Conservation (phyloP, 2,329 filamentous ascomycete genomes). For the Arthrobotrys sinensis region DNA sequence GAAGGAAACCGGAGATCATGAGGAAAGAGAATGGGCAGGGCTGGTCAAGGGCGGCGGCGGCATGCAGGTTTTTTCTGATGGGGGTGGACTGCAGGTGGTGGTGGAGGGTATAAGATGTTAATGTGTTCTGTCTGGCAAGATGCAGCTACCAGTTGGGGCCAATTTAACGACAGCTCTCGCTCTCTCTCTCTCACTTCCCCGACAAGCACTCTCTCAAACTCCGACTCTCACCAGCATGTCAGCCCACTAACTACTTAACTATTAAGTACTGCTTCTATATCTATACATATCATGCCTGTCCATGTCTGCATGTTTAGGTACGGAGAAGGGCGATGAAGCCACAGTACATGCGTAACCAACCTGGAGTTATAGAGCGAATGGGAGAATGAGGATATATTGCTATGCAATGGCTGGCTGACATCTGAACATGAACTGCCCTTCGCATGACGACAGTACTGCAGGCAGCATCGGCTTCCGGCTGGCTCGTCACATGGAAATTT, state of each 20-base stretch:
- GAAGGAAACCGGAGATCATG: slow-evolving; percentile 38
- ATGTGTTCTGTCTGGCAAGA: neutral
- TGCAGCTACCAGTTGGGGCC: slow-evolving; percentile 44
- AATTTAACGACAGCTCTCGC: slow-evolving; percentile 31
- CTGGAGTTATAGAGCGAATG: neutral
- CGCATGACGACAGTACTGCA: slow-evolving; percentile 40
- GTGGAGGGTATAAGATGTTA: slow-evolving; percentile 20
- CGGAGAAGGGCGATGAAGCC: neutral
- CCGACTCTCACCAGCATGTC: slow-evolving; percentile 10
- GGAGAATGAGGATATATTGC: too few relatives aligned
- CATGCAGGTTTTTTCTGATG: slow-evolving; percentile 47
- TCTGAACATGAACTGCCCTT: slow-evolving; percentile 26
- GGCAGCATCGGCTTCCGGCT: slow-evolving; percentile 27
- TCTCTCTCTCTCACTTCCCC: neutral
- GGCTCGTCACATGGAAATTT: slow-evolving; percentile 38
- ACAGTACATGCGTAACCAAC: neutral
- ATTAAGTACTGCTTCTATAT: neutral
- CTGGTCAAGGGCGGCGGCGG: slow-evolving; percentile 35
- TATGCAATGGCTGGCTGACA: slow-evolving; percentile 13
- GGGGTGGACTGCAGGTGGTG: slow-evolving; percentile 16
- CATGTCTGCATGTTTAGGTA: neutral
- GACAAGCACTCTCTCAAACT: neutral
- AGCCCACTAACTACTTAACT: slow-evolving; percentile 18
- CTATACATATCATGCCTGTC: neutral
- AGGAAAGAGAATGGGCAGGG: slow-evolving; percentile 31